These are phyloP conservation scores for Chalaropsis thielavioides DNA, from an alignment of 2,329 filamentous ascomycete species.

Conservation along the genomic window DNA sequence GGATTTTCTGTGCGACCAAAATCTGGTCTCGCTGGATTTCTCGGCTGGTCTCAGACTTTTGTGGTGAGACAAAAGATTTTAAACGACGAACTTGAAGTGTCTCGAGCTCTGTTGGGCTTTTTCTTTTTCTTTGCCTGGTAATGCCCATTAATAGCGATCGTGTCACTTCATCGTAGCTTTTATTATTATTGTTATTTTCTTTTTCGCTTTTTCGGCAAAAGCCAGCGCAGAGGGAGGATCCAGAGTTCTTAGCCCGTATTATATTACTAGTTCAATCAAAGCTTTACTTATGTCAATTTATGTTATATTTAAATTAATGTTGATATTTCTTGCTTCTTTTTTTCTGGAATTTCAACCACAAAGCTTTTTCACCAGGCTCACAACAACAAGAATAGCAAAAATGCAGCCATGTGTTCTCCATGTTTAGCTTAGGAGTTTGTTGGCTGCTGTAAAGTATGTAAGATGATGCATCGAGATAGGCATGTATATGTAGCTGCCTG, in stretches of 20 bases:
- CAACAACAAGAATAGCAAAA: background rate
- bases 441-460: background rate
- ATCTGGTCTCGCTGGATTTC: background rate
- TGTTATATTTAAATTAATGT: background rate
- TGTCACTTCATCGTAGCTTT: background rate
- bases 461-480: background rate
- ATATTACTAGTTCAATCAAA: background rate
- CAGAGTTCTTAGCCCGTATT: background rate
- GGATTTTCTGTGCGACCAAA: conserved; percentile 1
- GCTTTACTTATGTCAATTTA: too few relatives aligned
- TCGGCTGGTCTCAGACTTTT: background rate
- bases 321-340: background rate
- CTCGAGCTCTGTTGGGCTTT: background rate
- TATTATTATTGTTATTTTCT: background rate
- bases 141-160: background rate
- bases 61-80: background rate
- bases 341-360: background rate
- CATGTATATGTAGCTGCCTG: background rate
- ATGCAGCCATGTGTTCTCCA: background rate
- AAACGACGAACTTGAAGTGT: background rate
- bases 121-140: background rate
- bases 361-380: background rate
- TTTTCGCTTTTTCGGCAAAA: background rate
- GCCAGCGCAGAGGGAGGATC: background rate
- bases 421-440: background rate